phyloP scores from a whole-genome alignment of 75 land plant genomes.

The Selaginella tamariscina region DNA sequence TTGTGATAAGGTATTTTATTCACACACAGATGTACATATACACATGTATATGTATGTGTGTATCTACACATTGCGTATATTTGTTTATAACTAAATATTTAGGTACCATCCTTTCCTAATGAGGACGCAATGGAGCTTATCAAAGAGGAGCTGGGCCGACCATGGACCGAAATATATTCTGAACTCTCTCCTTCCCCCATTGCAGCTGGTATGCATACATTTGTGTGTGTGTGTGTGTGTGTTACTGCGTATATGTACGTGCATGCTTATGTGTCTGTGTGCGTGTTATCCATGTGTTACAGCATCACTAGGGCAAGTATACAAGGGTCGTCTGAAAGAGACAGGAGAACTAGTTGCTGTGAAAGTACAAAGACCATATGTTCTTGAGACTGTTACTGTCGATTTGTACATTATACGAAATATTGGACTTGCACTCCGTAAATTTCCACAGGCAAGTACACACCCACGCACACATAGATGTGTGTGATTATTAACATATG shows the following conservation, averaged over 20 bases:
- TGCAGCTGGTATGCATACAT: slow-evolving; percentile 71
- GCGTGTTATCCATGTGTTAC: slow-evolving; percentile 12
- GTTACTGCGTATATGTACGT: neutral
- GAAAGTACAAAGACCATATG: slow-evolving; percentile 96
- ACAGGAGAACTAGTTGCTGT: slow-evolving; percentile 97
- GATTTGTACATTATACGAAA: slow-evolving; percentile 86
- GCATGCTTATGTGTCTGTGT: neutral
- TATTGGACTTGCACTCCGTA: slow-evolving; percentile 66
- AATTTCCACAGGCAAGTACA: slow-evolving; percentile 79
- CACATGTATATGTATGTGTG: neutral
- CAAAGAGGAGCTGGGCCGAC: slow-evolving; percentile 80
- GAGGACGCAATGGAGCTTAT: slow-evolving; percentile 93
- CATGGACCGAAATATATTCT: slow-evolving; percentile 82
- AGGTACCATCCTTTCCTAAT: slow-evolving; percentile 99
- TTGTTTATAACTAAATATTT: slow-evolving; percentile 13
- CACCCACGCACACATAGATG: too few relatives aligned
- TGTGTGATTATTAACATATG: too few relatives aligned
- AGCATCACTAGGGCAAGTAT: slow-evolving; percentile 99
- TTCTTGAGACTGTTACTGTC: slow-evolving; percentile 95
- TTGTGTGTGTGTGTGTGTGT: neutral
- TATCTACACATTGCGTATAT: neutral
- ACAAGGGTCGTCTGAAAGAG: slow-evolving; percentile 81
- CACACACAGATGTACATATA: neutral
- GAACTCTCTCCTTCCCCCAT: slow-evolving; percentile 94
- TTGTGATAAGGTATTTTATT: slow-evolving; percentile 74